Conservation (phyloP, 345 rosid genomes). For the Melaleuca quinquenervia region DNA sequence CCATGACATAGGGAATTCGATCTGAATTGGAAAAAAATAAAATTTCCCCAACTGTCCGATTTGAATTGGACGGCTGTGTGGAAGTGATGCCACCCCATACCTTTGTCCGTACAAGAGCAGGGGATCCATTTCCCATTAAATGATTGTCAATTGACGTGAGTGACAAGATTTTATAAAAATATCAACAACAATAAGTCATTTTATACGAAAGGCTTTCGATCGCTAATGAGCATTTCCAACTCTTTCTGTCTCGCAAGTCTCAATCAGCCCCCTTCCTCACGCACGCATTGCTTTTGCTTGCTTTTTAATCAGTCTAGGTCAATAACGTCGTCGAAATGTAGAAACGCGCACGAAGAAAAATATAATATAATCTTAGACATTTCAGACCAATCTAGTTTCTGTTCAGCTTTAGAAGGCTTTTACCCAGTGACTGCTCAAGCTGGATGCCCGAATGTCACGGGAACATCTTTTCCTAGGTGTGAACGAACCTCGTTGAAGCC, state of each 20-base stretch:
- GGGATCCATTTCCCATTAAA: too few species aligned
- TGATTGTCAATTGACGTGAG: not conserved
- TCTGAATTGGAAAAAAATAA: too few species aligned
- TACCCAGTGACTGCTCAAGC: too few species aligned
- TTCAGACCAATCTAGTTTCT: not conserved
- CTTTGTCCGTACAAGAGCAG: too few species aligned
- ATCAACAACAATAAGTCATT: not conserved
- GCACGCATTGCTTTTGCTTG: not conserved
- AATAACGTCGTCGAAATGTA: not conserved
- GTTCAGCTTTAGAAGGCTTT: not conserved
- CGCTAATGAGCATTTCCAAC: not conserved
- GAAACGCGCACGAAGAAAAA: not conserved
- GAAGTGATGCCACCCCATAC: too few species aligned
- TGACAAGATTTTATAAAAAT: not conserved
- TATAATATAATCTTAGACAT: too few species aligned
- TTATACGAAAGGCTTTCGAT: not conserved
- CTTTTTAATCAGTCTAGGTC: not conserved
- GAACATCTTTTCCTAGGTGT: not conserved
- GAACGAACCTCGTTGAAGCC: not conserved
- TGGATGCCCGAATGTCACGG: too few species aligned
- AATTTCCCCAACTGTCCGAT: too few species aligned
- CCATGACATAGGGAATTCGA: too few species aligned
- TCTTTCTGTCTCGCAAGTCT: not conserved
- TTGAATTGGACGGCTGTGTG: too few species aligned
- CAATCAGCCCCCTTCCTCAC: not conserved